Percentiles rank a stretch among this genome's conserved stretches.
phyloP scores from a whole-genome alignment of 2,329 filamentous ascomycete species.

The Dactylellina sp. region DNA sequence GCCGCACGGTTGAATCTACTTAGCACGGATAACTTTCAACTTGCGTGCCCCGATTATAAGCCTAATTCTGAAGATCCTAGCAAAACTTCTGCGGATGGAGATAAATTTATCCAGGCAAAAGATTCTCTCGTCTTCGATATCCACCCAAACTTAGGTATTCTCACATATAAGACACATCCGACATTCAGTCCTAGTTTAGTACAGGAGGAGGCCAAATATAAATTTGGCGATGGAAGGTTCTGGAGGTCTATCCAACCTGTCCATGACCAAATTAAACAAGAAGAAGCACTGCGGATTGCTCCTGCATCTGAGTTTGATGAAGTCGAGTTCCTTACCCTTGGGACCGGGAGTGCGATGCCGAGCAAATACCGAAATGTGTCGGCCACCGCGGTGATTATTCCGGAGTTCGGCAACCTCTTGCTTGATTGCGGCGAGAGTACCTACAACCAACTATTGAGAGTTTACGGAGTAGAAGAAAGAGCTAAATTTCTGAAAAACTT shows the following conservation, averaged over 20 bases:
- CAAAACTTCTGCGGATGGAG: constrained; percentile 37
- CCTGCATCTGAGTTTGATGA: constrained; percentile 77
- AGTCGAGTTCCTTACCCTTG: constrained; percentile 85
- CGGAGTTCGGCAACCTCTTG: constrained; percentile 86
- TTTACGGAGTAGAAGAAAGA: constrained; percentile 75
- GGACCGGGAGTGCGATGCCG: constrained; percentile 89
- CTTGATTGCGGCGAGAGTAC: constrained; percentile 95
- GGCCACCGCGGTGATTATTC: constrained; percentile 83
- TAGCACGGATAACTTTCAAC: constrained; percentile 77
- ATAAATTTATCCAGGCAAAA: constrained; percentile 20
- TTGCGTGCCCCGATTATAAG: constrained; percentile 67
- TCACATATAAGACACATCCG: constrained; percentile 35
- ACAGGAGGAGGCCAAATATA: constrained; percentile 57
- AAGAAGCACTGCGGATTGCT: constrained; percentile 58
- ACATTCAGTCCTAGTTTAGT: constrained; percentile 56
- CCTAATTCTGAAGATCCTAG: constrained; percentile 71
- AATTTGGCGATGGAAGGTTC: constrained; percentile 64
- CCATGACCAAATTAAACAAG: constrained; percentile 62
- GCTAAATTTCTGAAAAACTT: constrained; percentile 80
- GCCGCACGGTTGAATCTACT: constrained; percentile 77
- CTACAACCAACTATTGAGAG: constrained; percentile 82
- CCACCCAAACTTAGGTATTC: constrained; percentile 24
- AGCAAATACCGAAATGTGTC: constrained; percentile 97
- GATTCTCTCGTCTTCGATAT: constrained; percentile 46
- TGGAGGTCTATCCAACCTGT: constrained; percentile 69